Percentiles rank a stretch among this genome's conserved stretches.
Conservation (phyloP, 306 rosid species). For the Cicer yamashitae region DNA sequence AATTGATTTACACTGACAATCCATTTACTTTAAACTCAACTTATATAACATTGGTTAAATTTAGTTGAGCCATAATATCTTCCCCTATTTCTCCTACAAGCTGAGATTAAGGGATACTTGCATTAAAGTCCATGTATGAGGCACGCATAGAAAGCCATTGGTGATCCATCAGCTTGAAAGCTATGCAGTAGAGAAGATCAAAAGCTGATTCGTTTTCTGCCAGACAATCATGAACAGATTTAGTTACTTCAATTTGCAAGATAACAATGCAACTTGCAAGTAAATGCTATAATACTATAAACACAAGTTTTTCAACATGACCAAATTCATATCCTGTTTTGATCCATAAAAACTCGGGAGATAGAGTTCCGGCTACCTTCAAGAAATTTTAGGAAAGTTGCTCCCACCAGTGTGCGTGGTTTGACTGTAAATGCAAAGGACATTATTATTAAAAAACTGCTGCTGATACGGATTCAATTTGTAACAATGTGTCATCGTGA, state of each 20-base stretch:
- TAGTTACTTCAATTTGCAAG: conserved; percentile 34
- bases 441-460: conserved; percentile 43
- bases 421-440: conserved; percentile 68
- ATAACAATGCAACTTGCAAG: conserved; percentile 5
- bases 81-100: conserved; percentile 16
- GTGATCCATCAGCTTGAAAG: conserved; percentile 98
- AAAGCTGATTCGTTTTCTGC: conserved; percentile 91
- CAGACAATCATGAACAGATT: conserved; percentile 38
- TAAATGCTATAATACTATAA: conserved; percentile 16
- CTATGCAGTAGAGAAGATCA: conserved; percentile 92
- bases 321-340: neutral
- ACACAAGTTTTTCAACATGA: conserved; percentile 3
- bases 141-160: conserved; percentile 99
- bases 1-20: neutral
- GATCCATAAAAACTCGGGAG: neutral
- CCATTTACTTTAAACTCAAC: neutral
- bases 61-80: conserved; percentile 18
- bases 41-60: neutral
- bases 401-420: conserved; percentile 92
- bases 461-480: conserved; percentile 27
- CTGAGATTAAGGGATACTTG: conserved; percentile 53
- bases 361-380: conserved; percentile 60
- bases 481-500: conserved; percentile 6
- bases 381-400: conserved; percentile 85
- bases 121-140: conserved; percentile 98